A percentile compares a stretch with the other conserved stretches of the same genome.
Evolutionary conservation across 1,284 basidiomycete genomes (phyloP).

Genomic region (Spongispora temasekensis): DNA sequence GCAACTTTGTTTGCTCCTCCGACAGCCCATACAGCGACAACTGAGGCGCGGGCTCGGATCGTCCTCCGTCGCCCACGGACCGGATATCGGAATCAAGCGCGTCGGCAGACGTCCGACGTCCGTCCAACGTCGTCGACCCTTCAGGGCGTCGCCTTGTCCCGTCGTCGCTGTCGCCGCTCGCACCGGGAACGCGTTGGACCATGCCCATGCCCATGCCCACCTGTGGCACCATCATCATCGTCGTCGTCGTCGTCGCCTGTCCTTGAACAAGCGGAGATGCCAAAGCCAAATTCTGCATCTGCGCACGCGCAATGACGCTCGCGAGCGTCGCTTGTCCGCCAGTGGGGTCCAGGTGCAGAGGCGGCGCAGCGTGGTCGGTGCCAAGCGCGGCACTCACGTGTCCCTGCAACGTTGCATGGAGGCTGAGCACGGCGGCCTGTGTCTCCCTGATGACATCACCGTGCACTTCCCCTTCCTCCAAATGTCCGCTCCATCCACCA

Average conservation of each 20-base stretch:
- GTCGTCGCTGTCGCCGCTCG: too few relatives aligned
- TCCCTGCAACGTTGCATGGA: slow-evolving; percentile 59
- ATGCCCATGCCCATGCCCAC: too few relatives aligned
- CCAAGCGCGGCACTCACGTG: slow-evolving; percentile 60
- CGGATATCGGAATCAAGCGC: slow-evolving; percentile 20
- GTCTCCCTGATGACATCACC: slow-evolving; percentile 48
- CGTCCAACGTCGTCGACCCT: slow-evolving; percentile 8
- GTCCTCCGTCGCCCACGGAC: slow-evolving; percentile 8
- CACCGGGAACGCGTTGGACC: too few relatives aligned
- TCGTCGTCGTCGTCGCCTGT: too few relatives aligned
- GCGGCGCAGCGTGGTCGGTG: slow-evolving; percentile 36
- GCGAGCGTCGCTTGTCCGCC: slow-evolving; percentile 63
- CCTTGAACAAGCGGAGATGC: too few relatives aligned
- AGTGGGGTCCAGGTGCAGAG: slow-evolving; percentile 42
- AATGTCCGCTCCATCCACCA: slow-evolving; percentile 20
- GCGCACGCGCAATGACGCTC: slow-evolving; percentile 65
- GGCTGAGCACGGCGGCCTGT: slow-evolving; percentile 53
- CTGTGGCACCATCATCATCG: too few relatives aligned
- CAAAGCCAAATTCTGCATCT: slow-evolving; percentile 53
- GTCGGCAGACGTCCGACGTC: too few relatives aligned
- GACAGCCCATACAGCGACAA: slow-evolving; percentile 66
- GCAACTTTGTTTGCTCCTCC: slow-evolving; percentile 63
- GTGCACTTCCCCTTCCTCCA: slow-evolving; percentile 69
- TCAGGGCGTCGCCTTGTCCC: too few relatives aligned
- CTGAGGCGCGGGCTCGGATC: slow-evolving; percentile 30